Conservation (phyloP, 106 monocot genomes). For the Platanthera zijinensis region DNA sequence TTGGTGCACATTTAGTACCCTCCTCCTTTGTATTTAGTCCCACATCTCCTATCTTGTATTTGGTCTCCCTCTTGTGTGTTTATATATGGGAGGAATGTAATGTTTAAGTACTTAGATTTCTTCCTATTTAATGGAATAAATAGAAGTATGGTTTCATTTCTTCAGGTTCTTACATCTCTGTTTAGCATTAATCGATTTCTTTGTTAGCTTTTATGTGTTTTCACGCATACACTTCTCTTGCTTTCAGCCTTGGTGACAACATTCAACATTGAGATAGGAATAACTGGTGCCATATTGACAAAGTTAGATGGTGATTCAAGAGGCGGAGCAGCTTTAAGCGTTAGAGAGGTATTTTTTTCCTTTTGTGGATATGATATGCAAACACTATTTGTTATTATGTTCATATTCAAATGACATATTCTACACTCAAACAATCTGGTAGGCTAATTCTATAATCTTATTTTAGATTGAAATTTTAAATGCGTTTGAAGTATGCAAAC, state of each 20-base stretch:
- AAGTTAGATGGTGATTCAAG: conserved; percentile 97
- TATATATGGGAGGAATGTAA: too few relatives aligned
- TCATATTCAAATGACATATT: neutral
- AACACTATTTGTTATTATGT: neutral
- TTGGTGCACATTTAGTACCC: too few relatives aligned
- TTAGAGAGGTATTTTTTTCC: conserved; percentile 61
- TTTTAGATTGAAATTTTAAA: neutral
- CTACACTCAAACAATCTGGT: neutral
- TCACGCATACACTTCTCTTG: neutral
- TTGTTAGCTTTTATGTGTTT: neutral
- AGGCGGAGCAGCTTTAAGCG: conserved; percentile 97
- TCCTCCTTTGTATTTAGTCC: too few relatives aligned
- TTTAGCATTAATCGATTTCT: neutral
- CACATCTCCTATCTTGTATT: too few relatives aligned
- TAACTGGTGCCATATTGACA: conserved; percentile 95
- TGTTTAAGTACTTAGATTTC: too few relatives aligned
- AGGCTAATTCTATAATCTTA: neutral
- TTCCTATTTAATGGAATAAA: too few relatives aligned
- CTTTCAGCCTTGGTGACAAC: conserved; percentile 85
- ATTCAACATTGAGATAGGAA: conserved; percentile 95
- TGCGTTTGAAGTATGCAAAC: neutral
- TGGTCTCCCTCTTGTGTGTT: too few relatives aligned
- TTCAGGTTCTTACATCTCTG: too few relatives aligned
- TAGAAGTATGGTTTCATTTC: too few relatives aligned
- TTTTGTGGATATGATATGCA: neutral